phyloP scores from a whole-genome alignment of 2,329 filamentous ascomycete species.

The Domatiomyces catenatus region DNA sequence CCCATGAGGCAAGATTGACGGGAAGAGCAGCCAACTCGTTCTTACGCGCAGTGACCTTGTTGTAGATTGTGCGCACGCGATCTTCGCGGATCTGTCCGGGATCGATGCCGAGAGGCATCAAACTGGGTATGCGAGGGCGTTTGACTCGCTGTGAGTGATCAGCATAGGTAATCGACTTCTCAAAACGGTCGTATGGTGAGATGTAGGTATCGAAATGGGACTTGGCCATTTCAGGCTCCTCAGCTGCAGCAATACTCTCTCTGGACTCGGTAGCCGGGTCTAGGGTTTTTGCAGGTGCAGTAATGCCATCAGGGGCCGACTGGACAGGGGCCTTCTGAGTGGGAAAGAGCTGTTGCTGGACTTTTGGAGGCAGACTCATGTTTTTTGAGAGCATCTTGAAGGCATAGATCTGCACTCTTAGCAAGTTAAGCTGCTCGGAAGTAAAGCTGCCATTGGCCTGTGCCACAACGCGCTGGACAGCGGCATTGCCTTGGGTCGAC shows the following conservation, averaged over 20 bases:
- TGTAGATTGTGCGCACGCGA: slow-evolving; percentile 75
- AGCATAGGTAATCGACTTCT: slow-evolving; percentile 55
- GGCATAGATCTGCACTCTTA: slow-evolving; percentile 76
- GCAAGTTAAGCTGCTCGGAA: slow-evolving; percentile 58
- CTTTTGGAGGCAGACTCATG: slow-evolving; percentile 56
- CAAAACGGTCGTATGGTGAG: slow-evolving; percentile 49
- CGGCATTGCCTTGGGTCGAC: slow-evolving; percentile 11
- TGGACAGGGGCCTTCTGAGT: slow-evolving; percentile 34
- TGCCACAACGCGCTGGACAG: slow-evolving; percentile 19
- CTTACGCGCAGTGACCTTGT: slow-evolving; percentile 73
- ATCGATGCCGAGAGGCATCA: slow-evolving; percentile 80
- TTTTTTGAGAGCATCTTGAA: slow-evolving; percentile 88
- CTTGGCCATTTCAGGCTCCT: slow-evolving; percentile 19
- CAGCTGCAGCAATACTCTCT: slow-evolving; percentile 16
- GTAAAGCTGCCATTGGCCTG: slow-evolving; percentile 45
- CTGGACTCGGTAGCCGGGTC: slow-evolving; percentile 20
- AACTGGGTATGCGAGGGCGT: slow-evolving; percentile 66
- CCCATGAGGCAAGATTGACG: slow-evolving; percentile 76
- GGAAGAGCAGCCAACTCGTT: slow-evolving; percentile 69
- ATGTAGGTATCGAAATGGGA: slow-evolving; percentile 56
- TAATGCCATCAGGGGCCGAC: slow-evolving; percentile 18
- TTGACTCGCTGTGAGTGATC: slow-evolving; percentile 64
- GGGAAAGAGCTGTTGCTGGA: slow-evolving; percentile 67
- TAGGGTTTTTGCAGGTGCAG: slow-evolving; percentile 22
- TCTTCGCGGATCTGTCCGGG: slow-evolving; percentile 74